A percentile compares a stretch with the other conserved stretches of the same genome.
Evolutionary conservation across 148 eudicot species (phyloP).

Genomic region (Rheum nobile): DNA sequence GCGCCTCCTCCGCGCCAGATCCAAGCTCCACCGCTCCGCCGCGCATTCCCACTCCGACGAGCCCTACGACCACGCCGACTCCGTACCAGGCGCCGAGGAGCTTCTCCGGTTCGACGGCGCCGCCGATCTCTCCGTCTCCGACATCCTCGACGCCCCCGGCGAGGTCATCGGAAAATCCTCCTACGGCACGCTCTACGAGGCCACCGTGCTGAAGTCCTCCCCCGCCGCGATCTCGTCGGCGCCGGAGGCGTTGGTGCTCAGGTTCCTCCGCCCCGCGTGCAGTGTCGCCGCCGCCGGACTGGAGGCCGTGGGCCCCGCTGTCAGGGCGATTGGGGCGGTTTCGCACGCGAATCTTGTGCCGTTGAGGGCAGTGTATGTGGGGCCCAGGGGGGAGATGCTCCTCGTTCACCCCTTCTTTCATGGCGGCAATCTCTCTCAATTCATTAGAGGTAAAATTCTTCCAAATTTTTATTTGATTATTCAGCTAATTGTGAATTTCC

Average conservation of each 20-base stretch:
- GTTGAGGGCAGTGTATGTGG: constrained; percentile 63
- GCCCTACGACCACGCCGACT: neutral
- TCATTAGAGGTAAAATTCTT: constrained; percentile 47
- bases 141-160: constrained; percentile 94
- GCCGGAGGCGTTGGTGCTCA: constrained; percentile 17
- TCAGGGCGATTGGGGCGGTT: constrained; percentile 53
- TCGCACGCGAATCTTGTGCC: constrained; percentile 80
- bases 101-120: constrained; percentile 61
- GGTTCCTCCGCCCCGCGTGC: constrained; percentile 88
- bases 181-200: constrained; percentile 81
- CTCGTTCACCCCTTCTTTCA: constrained; percentile 70
- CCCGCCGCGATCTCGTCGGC: neutral
- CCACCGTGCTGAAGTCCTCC: constrained; percentile 27
- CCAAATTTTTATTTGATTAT: neutral
- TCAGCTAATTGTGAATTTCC: neutral
- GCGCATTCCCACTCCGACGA: neutral
- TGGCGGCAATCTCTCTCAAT: constrained; percentile 52
- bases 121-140: constrained; percentile 57
- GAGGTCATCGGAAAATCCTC: constrained; percentile 93
- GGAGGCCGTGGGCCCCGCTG: constrained; percentile 34
- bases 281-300: constrained; percentile 20
- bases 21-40: constrained; percentile 7
- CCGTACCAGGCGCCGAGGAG: constrained; percentile 21
- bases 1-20: constrained; percentile 8
- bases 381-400: constrained; percentile 82